Conservation (phyloP, 179 eudicot genomes). For the Camellia oleifera region DNA sequence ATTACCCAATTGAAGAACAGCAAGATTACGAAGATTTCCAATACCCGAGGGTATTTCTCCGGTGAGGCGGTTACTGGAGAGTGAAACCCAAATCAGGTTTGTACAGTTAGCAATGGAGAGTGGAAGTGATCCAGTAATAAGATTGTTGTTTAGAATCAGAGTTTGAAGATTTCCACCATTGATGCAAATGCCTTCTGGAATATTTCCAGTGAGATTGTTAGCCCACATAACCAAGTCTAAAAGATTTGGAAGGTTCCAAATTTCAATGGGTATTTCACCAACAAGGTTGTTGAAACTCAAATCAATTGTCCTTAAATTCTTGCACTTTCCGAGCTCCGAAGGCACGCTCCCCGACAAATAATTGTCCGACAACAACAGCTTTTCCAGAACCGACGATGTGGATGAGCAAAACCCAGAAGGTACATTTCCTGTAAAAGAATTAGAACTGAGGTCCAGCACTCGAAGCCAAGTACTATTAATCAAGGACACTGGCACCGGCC, state of each 20-base stretch:
- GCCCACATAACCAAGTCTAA: conserved; percentile 51
- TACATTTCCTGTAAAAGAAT: conserved; percentile 34
- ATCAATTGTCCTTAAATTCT: conserved; percentile 36
- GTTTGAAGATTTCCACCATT: conserved; percentile 51
- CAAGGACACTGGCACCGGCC: conserved; percentile 33
- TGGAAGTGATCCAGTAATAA: conserved; percentile 36
- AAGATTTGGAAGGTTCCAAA: conserved; percentile 41
- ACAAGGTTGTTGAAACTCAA: conserved; percentile 42
- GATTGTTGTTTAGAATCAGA: conserved; percentile 45
- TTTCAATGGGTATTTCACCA: conserved; percentile 33
- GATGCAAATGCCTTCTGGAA: conserved; percentile 47
- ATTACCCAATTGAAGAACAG: conserved; percentile 48
- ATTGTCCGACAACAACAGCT: conserved; percentile 32
- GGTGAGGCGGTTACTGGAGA: conserved; percentile 37
- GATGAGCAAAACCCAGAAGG: conserved; percentile 42
- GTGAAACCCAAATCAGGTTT: conserved; percentile 45
- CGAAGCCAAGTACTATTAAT: conserved; percentile 33
- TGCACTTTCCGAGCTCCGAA: conserved; percentile 37
- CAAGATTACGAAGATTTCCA: conserved; percentile 39
- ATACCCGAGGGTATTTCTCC: conserved; percentile 41
- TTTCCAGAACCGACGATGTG: conserved; percentile 24
- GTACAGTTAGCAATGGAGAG: conserved; percentile 41
- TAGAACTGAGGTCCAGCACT: conserved; percentile 48
- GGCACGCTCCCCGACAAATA: conserved; percentile 34
- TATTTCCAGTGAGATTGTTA: conserved; percentile 40